Conservation (phyloP, 2,329 filamentous ascomycete genomes). For the Pseudogymnoascus sp. region DNA sequence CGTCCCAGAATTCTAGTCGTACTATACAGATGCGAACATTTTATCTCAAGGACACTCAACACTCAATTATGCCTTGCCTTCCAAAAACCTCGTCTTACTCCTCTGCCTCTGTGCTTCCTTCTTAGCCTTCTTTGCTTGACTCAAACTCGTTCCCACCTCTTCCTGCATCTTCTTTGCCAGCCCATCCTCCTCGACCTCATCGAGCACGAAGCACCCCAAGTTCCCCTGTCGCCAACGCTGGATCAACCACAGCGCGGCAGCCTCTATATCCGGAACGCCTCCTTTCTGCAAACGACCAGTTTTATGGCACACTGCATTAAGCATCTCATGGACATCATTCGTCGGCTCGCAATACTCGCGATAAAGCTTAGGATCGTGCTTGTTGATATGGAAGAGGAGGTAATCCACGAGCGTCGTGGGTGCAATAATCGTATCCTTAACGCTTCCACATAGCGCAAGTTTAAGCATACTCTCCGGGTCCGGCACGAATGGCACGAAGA, state of each 20-base stretch:
- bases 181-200: conserved; percentile 58
- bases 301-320: conserved; percentile 61
- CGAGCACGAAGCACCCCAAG: conserved; percentile 70
- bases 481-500: conserved; percentile 87
- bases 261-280: conserved; percentile 60
- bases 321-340: conserved; percentile 69
- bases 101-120: conserved; percentile 48
- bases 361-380: conserved; percentile 23
- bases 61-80: neutral
- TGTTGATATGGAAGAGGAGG: conserved; percentile 76
- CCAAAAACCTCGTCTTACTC: conserved; percentile 17
- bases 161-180: conserved; percentile 43
- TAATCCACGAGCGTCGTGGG: conserved; percentile 79
- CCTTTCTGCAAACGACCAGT: conserved; percentile 71
- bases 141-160: conserved; percentile 50
- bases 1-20: conserved; percentile 2
- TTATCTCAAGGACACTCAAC: neutral
- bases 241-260: conserved; percentile 70
- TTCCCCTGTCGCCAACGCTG: conserved; percentile 73
- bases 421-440: conserved; percentile 80
- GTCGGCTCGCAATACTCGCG: conserved; percentile 58
- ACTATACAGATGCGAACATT: neutral
- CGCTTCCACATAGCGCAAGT: conserved; percentile 80
- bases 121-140: conserved; percentile 58
- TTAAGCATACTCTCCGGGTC: conserved; percentile 88